phyloP scores from a whole-genome alignment of 129 eudicot species.

The Artemisia annua region DNA sequence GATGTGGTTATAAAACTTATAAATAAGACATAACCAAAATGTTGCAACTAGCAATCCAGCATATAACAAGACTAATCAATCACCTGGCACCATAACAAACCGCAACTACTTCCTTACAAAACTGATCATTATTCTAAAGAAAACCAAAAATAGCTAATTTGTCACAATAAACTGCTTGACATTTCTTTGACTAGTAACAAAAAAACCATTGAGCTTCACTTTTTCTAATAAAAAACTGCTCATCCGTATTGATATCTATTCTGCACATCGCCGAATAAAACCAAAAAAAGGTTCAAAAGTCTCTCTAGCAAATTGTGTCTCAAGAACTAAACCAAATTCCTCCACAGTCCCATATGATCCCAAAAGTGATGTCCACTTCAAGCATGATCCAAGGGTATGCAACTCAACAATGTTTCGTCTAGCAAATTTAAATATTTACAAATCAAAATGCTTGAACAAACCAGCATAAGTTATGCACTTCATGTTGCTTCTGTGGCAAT shows the following conservation, averaged over 20 bases:
- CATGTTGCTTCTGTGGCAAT: constrained; percentile 16
- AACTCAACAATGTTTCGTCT: no score
- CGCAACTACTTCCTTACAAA: not conserved
- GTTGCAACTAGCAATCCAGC: not conserved
- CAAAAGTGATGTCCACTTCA: no score
- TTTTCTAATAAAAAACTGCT: no score
- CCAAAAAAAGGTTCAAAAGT: no score
- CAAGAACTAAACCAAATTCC: no score
- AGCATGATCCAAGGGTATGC: no score
- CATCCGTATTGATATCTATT: constrained; percentile 4
- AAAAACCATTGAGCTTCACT: not conserved
- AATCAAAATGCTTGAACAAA: not conserved
- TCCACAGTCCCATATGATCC: no score
- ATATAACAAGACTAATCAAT: not conserved
- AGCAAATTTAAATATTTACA: no score
- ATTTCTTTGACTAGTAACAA: not conserved
- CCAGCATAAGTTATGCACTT: constrained; percentile 4
- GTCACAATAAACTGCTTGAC: not conserved
- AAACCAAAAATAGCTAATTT: no score
- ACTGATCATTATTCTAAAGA: not conserved
- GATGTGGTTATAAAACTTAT: no score
- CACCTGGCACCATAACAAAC: not conserved
- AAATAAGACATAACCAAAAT: not conserved
- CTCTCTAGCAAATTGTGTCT: no score
- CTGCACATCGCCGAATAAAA: not conserved